phyloP scores from a whole-genome alignment of 192 early-diverging fungal species.

The Ambispora gerdemannii region DNA sequence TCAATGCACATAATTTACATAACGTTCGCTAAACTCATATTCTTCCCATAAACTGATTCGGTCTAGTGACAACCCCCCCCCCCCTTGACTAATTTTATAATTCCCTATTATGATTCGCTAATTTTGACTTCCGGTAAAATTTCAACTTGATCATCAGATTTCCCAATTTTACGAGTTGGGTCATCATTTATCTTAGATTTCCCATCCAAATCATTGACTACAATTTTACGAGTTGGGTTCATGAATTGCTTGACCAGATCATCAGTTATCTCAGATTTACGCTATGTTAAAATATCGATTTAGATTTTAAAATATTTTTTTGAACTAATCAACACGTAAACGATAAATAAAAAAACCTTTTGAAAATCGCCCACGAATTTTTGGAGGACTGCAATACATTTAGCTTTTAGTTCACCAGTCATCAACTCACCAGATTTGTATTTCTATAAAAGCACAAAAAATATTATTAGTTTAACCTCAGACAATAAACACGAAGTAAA shows the following conservation, averaged over 20 bases:
- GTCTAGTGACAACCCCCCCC: too few relatives aligned
- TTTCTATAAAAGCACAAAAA: slow-evolving; percentile 29
- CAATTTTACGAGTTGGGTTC: slow-evolving; percentile 50
- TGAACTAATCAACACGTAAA: neutral
- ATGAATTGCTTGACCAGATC: slow-evolving; percentile 62
- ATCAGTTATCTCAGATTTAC: slow-evolving; percentile 60
- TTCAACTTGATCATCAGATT: neutral
- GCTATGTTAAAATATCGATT: slow-evolving; percentile 29
- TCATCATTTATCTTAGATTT: too few relatives aligned
- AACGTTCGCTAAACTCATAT: too few relatives aligned
- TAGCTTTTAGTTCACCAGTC: slow-evolving; percentile 86
- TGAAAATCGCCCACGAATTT: slow-evolving; percentile 78
- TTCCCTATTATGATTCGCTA: too few relatives aligned
- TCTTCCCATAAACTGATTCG: too few relatives aligned
- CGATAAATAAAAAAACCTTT: slow-evolving; percentile 37
- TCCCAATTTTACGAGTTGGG: too few relatives aligned
- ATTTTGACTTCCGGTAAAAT: too few relatives aligned
- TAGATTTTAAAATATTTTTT: neutral
- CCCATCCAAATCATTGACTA: neutral
- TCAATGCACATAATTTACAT: too few relatives aligned
- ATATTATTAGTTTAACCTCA: neutral
- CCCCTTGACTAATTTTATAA: too few relatives aligned
- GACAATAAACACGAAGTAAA: neutral
- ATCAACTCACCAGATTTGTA: slow-evolving; percentile 84
- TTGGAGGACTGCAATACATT: slow-evolving; percentile 82